Evolutionary conservation across 2,329 filamentous ascomycete species (phyloP).

Genomic region (Whalleya microplaca): DNA sequence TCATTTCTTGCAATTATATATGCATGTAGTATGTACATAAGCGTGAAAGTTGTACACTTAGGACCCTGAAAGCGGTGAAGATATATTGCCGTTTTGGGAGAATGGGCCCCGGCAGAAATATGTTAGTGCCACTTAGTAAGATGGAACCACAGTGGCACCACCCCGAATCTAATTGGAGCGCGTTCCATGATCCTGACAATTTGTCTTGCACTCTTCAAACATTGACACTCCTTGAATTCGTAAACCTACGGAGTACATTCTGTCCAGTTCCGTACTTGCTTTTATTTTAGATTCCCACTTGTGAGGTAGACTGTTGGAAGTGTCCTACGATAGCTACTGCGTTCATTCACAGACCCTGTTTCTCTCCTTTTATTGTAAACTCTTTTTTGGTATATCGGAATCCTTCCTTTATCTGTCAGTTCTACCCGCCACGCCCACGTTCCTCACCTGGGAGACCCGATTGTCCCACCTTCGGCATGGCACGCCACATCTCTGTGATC

Average conservation of each 20-base stretch:
- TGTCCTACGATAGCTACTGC: too few relatives aligned
- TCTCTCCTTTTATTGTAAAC: not conserved
- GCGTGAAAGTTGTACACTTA: too few relatives aligned
- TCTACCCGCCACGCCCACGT: not conserved
- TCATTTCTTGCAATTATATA: too few relatives aligned
- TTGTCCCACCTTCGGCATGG: conserved; percentile 43
- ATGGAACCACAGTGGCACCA: not conserved
- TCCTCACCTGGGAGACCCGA: not conserved
- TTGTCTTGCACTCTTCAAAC: not conserved
- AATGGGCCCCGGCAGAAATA: not conserved
- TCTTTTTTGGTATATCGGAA: not conserved
- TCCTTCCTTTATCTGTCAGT: not conserved
- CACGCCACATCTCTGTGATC: conserved; percentile 57
- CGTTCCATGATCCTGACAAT: not conserved
- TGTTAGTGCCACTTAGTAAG: too few relatives aligned
- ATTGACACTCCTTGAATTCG: not conserved
- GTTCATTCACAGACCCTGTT: too few relatives aligned
- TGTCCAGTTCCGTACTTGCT: too few relatives aligned
- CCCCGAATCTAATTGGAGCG: not conserved
- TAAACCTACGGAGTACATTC: not conserved
- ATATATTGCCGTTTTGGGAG: not conserved
- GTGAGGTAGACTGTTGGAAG: too few relatives aligned
- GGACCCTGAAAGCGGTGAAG: not conserved
- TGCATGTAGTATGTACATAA: too few relatives aligned
- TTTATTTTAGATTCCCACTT: too few relatives aligned